Conservation (phyloP, 257 asterid species). For the Lantana camara region DNA sequence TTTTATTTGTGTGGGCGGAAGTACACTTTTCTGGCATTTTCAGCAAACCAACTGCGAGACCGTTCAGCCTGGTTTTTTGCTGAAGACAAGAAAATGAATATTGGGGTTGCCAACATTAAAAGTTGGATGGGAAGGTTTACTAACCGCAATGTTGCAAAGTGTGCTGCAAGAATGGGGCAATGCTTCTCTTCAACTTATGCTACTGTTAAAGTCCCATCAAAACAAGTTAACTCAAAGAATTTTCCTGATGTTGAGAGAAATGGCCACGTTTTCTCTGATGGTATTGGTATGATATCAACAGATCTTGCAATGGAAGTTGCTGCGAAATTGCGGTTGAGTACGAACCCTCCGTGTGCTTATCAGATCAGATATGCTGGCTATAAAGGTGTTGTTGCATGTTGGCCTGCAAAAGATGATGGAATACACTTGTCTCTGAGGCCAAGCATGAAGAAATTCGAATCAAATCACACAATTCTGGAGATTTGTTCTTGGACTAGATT, state of each 20-base stretch:
- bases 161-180: constrained; percentile 95
- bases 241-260: constrained; percentile 67
- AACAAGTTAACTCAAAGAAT: constrained; percentile 34
- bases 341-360: constrained; percentile 76
- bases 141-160: constrained; percentile 68
- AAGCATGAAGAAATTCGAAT: constrained; percentile 83
- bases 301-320: constrained; percentile 85
- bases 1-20: constrained; percentile 74
- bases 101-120: constrained; percentile 44
- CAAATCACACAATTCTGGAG: constrained; percentile 76
- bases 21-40: constrained; percentile 82
- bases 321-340: constrained; percentile 55
- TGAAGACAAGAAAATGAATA: constrained; percentile 45
- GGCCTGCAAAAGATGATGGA: constrained; percentile 56
- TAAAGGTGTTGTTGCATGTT: constrained; percentile 89
- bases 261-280: constrained; percentile 75
- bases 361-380: constrained; percentile 88
- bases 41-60: constrained; percentile 88
- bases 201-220: constrained; percentile 65
- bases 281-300: constrained; percentile 74
- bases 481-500: constrained; percentile 92
- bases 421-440: constrained; percentile 53
- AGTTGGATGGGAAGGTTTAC: constrained; percentile 90
- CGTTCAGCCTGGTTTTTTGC: constrained; percentile 98
- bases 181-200: constrained; percentile 97